Base-by-base conservation (phyloP, 1,139 yeast genomes). In the Kurtzmaniella natalensis region DNA sequence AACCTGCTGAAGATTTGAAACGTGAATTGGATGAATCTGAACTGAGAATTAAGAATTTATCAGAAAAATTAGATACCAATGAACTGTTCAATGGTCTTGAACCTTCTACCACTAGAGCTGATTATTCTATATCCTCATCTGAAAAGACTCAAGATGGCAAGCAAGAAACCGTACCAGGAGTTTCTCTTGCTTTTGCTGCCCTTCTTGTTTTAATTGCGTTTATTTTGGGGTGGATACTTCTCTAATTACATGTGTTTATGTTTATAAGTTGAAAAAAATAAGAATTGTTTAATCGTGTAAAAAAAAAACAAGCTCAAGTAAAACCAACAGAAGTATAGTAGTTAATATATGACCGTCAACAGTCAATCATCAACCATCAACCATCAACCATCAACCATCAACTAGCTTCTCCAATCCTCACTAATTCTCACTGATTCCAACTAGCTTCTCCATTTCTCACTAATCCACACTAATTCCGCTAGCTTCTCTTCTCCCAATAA, bases 221-320 rank as follows among this genome's bases (percentile, higher is more conserved):
- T 61, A 60, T 78, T 42, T 56, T 76, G 41, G 82, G 83, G 35
- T 76, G 81, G 79, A 62, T 72, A 51, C 63, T 76, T 38, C 73
- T 76, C 50, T 76, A 63, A 55, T 38, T 28, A 35, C n/a, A 19
- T 11, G 6, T n/a, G 18, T 23, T 23, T 23, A 23, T 23, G 26
- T 23, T 23, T 23, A 23, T 23, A 11, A 23, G 26, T 23, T 23
- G 26, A 23, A 16, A 16, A 23, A 23, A 11, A 23, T 11, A 16
- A 7, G 14, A 10, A 5, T 23, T 23, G 26, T 23, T 23, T 5
- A 5, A 11, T 11, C 4, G 4, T 23, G 26, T 23, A 23, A 16
- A 23, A 19, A 7, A 7, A 9, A 19, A 19, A n/a, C n/a, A n/a
- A n/a, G n/a, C n/a, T n/a, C n/a, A n/a, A n/a, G n/a, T n/a, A n/a